Percentiles rank a stretch among this genome's conserved stretches.
Conservation (phyloP, 148 eudicot genomes). For the Dianthus caryophyllus region DNA sequence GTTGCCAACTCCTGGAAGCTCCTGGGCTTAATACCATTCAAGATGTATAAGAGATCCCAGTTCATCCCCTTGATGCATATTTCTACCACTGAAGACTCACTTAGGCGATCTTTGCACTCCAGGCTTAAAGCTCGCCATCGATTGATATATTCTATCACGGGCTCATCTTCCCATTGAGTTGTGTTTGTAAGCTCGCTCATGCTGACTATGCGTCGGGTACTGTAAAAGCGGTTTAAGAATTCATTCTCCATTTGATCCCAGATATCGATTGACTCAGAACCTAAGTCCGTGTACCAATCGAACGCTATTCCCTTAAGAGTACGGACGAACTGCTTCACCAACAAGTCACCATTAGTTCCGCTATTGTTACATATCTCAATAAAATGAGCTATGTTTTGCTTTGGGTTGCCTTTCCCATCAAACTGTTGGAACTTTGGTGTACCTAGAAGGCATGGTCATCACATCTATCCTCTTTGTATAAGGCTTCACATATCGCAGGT, state of each 20-base stretch:
- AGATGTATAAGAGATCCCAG: no score
- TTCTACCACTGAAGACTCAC: background rate
- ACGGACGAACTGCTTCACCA: background rate
- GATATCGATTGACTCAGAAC: background rate
- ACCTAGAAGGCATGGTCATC: background rate
- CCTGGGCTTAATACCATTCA: no score
- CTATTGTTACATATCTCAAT: background rate
- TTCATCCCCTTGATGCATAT: background rate
- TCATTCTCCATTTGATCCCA: background rate
- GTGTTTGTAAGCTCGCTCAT: background rate
- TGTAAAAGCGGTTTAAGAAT: background rate
- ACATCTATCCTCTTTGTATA: background rate
- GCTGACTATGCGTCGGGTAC: background rate
- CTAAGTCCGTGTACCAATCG: background rate
- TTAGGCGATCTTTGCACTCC: background rate
- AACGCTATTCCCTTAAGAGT: background rate
- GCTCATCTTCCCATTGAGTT: background rate
- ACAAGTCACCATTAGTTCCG: background rate
- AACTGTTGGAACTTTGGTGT: background rate
- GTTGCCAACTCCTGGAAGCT: no score
- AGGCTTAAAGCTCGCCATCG: background rate
- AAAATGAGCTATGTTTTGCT: background rate
- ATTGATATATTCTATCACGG: background rate
- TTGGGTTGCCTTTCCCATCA: background rate
- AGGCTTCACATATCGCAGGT: background rate